These are phyloP conservation scores for Logfia minima DNA, from an alignment of 129 eudicot genomes.

Conservation along the genomic window DNA sequence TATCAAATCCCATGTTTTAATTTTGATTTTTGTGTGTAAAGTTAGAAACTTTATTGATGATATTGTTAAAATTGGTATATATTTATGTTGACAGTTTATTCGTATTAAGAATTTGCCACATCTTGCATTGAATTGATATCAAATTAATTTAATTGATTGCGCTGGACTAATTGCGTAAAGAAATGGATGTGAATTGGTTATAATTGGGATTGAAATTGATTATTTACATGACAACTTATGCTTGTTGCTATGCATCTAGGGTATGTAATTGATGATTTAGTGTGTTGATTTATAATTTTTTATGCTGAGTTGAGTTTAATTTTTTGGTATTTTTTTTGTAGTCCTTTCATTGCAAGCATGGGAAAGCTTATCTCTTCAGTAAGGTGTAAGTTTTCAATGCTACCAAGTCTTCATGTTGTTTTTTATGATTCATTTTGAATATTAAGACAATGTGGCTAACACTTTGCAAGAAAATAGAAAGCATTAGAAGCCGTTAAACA, in stretches of 20 bases:
- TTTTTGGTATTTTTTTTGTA: constrained; percentile 43
- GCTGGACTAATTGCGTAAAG: not conserved
- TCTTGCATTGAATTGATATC: constrained; percentile 1
- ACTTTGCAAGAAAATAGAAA: not conserved
- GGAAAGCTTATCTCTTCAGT: constrained; percentile 98
- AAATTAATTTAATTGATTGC: not conserved
- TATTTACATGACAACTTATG: not conserved
- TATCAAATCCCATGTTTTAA: constrained; percentile 1
- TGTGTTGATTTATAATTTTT: not conserved
- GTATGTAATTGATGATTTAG: constrained; percentile 16
- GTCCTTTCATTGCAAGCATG: constrained; percentile 89
- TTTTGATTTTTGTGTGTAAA: constrained; percentile 7
- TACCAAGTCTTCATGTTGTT: constrained; percentile 11
- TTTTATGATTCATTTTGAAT: not conserved
- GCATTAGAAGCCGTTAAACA: not conserved
- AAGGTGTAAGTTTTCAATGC: constrained; percentile 88
- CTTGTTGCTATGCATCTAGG: not conserved
- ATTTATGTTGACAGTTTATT: constrained; percentile 5
- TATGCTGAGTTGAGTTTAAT: constrained; percentile 23
- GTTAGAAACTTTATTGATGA: not conserved
- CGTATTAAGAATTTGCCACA: not conserved
- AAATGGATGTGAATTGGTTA: not conserved
- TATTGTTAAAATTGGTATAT: not conserved
- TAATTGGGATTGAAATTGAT: constrained; percentile 19
- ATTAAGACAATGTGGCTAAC: constrained; percentile 25